Base-by-base conservation (phyloP, 1,284 basidiomycete genomes). In the Cutaneotrichosporon cavernicola region DNA sequence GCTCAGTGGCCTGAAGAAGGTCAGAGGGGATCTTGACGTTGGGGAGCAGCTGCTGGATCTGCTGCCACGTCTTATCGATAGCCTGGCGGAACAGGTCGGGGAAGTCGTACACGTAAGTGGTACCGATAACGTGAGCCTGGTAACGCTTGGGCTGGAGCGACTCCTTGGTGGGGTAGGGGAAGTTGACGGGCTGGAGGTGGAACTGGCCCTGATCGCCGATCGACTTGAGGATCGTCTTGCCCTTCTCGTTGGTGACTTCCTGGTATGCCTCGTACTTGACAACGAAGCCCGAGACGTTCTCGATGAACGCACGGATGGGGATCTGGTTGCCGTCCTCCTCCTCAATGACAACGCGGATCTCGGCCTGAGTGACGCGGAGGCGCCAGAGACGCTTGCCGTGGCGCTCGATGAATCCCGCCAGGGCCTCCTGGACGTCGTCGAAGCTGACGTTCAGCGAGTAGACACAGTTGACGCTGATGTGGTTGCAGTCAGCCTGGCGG, bases 231-330 rank as follows among this genome's bases (percentile, higher is more conserved):
- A 98, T 93, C 8, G 89, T 90, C 9, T 89, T 90, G 57, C 96
- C 96, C 81, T 91, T 95, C 78, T 98, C 95, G 55, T 92, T 97
- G 51, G 88, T 89, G 73, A 98, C 92, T 83, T 99, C 97, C 81
- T 98, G 94, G 84, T 99, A 99, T n/a, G 91, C 92, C 77, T 96
- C 92, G 84, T 90, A 98, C 81, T 97, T 96, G 81, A 99, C 96
- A 70, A 98, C 92, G 83, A 99, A 98, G 56, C 96, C 96, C 50
- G 95, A 97, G 60, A 97, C 93, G 80, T 98, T 99, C 83, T 97
- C 93, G 80, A 99, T 96, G 79, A 98, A 89, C 73, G 95, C 95
- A 51, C 97, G 92, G 76, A 99, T 93, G 11, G 96, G 93, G 8
- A 92, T 92, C 56, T 92, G 88, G 73, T 94, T 94, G 69, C 94